Evolutionary conservation across 1,284 basidiomycete genomes (phyloP), one percentile per base, ranked within the genome.

Genomic region (Papiliotrema nemorosa): DNA sequence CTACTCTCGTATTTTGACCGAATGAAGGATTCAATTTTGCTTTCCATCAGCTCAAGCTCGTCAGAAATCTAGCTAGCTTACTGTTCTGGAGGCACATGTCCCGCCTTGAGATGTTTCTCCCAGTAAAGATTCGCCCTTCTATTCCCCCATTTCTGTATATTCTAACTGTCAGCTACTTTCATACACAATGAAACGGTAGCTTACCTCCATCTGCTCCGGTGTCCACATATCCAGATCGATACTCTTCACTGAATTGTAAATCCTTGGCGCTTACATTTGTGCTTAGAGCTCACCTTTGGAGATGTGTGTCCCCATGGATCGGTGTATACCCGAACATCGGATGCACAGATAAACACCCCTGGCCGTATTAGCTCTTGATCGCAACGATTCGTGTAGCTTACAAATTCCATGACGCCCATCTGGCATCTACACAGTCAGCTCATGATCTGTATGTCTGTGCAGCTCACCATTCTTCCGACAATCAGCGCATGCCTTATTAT

Each of bases 371-470:
- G 44, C 45, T 41, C 22, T 35, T 34, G 34, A n/a, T n/a, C n/a
- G 20, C 12, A 20, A 39, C 21, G 20, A 33, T 24, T n/a, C 16
- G 40, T 13, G 44, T 59, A 54, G 70, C 84, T 64, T 71, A 91
- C 84, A 97, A 75, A 72, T 97, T 98, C 90, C 93, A 97, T 2
- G 91, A 93, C 20, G 94, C 94, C 94, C 94, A 98, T 68, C 94
- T 81, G 34, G 94, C 90, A 78, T 97, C 94, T 94, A 63, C 18
- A 31, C 20, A 14, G n/a, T 55, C 45, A 54, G 53, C 49, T 50
- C 25, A 16, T 33, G 3, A 5, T 3, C 12, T 14, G 25, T 44
- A 20, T n/a, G 12, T 6, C 22, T 25, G n/a, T 44, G 48, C 43
- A 43, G 56, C 82, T 46, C 58, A 88, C 90, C 91, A 73, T 94